These are phyloP conservation scores for Ophiostoma sp. DNA, from an alignment of 2,329 filamentous ascomycete species.

Conservation along the genomic window DNA sequence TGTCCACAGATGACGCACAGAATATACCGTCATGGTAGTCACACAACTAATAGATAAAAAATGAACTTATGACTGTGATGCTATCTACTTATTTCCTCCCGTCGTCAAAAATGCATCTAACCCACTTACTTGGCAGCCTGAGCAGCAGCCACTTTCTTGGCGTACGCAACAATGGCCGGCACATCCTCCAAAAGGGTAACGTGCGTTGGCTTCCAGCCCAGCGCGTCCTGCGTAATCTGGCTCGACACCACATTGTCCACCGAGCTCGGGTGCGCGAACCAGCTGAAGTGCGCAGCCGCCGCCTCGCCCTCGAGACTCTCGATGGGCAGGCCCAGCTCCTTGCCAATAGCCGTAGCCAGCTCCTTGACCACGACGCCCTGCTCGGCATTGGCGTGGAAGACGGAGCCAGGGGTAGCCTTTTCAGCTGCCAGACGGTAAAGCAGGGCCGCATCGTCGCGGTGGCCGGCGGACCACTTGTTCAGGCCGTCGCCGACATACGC, in stretches of 20 bases:
- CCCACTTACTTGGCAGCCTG: background rate
- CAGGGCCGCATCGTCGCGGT: slow-evolving; percentile 42
- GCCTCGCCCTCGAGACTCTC: slow-evolving; percentile 35
- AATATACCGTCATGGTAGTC: background rate
- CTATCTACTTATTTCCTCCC: background rate
- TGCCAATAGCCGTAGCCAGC: slow-evolving; percentile 40
- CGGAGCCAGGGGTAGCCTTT: slow-evolving; percentile 38
- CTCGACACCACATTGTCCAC: slow-evolving; percentile 40
- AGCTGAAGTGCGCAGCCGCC: slow-evolving; percentile 35
- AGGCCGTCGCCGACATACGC: slow-evolving; percentile 41
- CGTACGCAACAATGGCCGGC: slow-evolving; percentile 8
- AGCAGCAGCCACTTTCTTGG: background rate
- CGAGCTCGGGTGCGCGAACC: slow-evolving; percentile 5
- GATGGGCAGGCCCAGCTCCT: slow-evolving; percentile 38
- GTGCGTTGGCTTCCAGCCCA: slow-evolving; percentile 39
- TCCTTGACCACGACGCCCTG: slow-evolving; percentile 40
- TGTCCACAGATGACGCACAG: background rate
- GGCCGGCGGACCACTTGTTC: slow-evolving; percentile 41
- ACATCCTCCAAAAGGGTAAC: slow-evolving; percentile 24
- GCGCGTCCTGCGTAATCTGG: slow-evolving; percentile 38
- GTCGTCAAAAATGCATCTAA: background rate
- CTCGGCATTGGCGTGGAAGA: slow-evolving; percentile 42
- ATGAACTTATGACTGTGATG: background rate
- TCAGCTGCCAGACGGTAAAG: slow-evolving; percentile 42
- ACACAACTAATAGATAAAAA: background rate